Evolutionary conservation across 2,329 filamentous ascomycete species (phyloP).

Genomic region (Pseudogymnoascus sp.): DNA sequence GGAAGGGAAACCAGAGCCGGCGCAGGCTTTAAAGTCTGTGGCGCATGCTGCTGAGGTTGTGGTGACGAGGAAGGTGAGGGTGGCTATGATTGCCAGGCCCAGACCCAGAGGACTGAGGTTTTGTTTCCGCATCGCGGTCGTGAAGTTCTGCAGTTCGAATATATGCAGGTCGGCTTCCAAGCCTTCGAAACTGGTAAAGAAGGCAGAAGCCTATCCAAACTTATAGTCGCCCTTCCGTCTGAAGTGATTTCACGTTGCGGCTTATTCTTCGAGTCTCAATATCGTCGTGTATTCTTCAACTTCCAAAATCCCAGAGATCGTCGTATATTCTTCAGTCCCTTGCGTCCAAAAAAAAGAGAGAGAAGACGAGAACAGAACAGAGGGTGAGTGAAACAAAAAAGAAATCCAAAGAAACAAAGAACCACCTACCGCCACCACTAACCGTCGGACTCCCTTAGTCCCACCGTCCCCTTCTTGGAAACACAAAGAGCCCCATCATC

Average conservation of each 20-base stretch:
- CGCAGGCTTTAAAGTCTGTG: constrained; percentile 44
- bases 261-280: neutral
- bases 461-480: neutral
- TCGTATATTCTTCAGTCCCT: neutral
- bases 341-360: neutral
- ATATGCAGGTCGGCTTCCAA: neutral
- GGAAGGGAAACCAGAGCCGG: constrained; percentile 43
- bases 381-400: neutral
- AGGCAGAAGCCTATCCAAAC: neutral
- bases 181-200: neutral
- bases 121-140: neutral
- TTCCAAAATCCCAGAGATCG: neutral
- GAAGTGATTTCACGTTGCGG: neutral
- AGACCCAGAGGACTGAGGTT: neutral
- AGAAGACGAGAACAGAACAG: constrained; percentile 19
- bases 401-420: neutral
- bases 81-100: neutral
- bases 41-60: constrained; percentile 32
- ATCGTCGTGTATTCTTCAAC: neutral
- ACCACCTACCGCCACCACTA: neutral
- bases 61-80: constrained; percentile 24
- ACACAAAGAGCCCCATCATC: neutral
- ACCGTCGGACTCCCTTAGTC: neutral
- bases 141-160: neutral
- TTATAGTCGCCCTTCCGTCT: neutral